These are phyloP conservation scores for Nannizziopsis arthrosporioides DNA, from an alignment of 2,329 filamentous ascomycete species.

Conservation along the genomic window DNA sequence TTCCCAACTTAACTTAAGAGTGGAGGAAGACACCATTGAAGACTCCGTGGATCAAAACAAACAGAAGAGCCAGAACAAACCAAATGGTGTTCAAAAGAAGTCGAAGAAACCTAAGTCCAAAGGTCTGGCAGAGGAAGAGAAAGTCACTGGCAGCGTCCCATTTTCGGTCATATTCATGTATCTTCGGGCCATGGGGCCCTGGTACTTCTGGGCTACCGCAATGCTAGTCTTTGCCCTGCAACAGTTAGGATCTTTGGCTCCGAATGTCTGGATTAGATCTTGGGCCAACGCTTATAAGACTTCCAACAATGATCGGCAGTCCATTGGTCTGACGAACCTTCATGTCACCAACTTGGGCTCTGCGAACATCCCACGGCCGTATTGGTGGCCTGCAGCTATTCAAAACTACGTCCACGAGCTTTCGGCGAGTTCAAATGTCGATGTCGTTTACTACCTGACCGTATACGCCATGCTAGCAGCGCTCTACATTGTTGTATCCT, in stretches of 20 bases:
- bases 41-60: not conserved
- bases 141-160: constrained; percentile 77
- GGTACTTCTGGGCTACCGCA: constrained; percentile 85
- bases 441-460: constrained; percentile 70
- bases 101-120: constrained; percentile 31
- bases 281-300: constrained; percentile 83
- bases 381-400: constrained; percentile 23
- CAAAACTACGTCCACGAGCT: constrained; percentile 17
- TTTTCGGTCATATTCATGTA: constrained; percentile 78
- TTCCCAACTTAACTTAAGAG: constrained; percentile 65
- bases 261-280: constrained; percentile 85
- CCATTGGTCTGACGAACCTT: constrained; percentile 24
- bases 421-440: constrained; percentile 43
- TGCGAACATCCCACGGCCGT: constrained; percentile 27
- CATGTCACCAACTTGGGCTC: constrained; percentile 29
- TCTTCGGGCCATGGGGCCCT: constrained; percentile 79
- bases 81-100: constrained; percentile 36
- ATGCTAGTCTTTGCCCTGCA: constrained; percentile 64
- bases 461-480: constrained; percentile 73
- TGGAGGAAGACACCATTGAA: constrained; percentile 45
- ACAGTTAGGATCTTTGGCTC: constrained; percentile 74
- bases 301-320: not conserved
- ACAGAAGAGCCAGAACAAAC: constrained; percentile 34
- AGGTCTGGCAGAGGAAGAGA: constrained; percentile 54
- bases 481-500: constrained; percentile 65